These are phyloP conservation scores for Reutealis trisperma DNA, from an alignment of 345 rosid genomes.

Conservation along the genomic window DNA sequence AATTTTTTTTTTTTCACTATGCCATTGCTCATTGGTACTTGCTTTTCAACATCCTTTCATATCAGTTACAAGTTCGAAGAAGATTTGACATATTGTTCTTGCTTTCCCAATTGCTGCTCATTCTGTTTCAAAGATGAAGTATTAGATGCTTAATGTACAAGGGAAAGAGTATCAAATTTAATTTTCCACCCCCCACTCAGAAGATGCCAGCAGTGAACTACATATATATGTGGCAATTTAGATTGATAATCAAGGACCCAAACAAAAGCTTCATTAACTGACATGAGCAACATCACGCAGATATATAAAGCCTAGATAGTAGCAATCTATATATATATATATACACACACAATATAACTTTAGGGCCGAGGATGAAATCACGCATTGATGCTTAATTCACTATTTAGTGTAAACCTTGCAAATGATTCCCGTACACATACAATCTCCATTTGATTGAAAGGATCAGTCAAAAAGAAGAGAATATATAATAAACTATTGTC, in stretches of 20 bases:
- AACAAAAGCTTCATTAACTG: background rate
- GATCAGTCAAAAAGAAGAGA: slow-evolving; percentile 16
- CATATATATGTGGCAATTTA: background rate
- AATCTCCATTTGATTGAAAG: slow-evolving; percentile 18
- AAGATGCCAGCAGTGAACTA: slow-evolving; percentile 13
- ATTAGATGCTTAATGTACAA: slow-evolving; percentile 30
- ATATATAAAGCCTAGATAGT: background rate
- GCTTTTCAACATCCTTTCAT: slow-evolving; percentile 15
- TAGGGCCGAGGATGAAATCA: slow-evolving; percentile 12
- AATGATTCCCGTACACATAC: slow-evolving; percentile 9
- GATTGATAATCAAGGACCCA: background rate
- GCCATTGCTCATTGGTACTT: background rate
- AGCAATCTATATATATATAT: background rate
- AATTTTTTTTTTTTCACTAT: too few species aligned
- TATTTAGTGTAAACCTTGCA: slow-evolving; percentile 15
- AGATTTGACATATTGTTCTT: slow-evolving; percentile 35
- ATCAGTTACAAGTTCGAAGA: background rate
- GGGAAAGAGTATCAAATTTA: background rate
- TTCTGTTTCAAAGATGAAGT: slow-evolving; percentile 26
- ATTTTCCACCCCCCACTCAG: slow-evolving; percentile 8
- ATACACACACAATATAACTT: background rate
- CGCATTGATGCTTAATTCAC: slow-evolving; percentile 25
- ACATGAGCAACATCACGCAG: slow-evolving; percentile 1
- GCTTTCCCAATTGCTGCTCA: slow-evolving; percentile 5
- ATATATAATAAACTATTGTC: slow-evolving; percentile 20